Percentiles rank a stretch among this genome's conserved stretches.
Conservation (phyloP, 257 asterid species). For the Hygrophila difformis region DNA sequence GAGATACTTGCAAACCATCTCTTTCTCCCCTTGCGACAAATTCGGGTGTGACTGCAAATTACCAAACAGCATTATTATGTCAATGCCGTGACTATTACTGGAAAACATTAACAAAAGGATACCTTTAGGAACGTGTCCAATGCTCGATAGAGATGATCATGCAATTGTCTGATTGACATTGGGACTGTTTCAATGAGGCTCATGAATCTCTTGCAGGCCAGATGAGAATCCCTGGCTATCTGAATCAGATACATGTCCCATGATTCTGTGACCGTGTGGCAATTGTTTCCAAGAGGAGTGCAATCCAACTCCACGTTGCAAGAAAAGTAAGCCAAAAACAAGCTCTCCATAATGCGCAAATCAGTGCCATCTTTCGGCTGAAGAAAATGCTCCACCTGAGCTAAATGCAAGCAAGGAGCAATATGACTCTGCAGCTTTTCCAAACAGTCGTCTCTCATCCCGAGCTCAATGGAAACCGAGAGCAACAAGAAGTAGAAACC, state of each 20-base stretch:
- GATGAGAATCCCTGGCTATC: conserved; percentile 33
- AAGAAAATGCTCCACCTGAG: conserved; percentile 40
- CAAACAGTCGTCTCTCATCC: conserved; percentile 27
- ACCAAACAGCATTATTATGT: not conserved
- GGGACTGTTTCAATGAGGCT: conserved; percentile 57
- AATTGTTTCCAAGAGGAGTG: conserved; percentile 22
- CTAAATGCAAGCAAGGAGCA: conserved; percentile 39
- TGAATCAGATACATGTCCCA: conserved; percentile 56
- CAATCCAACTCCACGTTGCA: conserved; percentile 19
- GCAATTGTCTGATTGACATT: conserved; percentile 40
- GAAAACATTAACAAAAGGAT: too few relatives aligned
- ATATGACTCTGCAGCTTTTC: conserved; percentile 47
- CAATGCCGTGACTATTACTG: not conserved
- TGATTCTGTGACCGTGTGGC: conserved; percentile 36
- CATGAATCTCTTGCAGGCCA: conserved; percentile 32
- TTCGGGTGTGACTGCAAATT: conserved; percentile 37
- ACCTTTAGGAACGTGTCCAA: conserved; percentile 42
- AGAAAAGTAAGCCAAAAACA: conserved; percentile 38
- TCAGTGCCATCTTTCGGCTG: conserved; percentile 21
- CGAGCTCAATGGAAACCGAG: conserved; percentile 26
- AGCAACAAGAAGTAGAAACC: conserved; percentile 61
- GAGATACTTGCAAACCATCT: conserved; percentile 46
- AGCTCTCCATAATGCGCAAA: conserved; percentile 38
- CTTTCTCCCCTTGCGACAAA: conserved; percentile 57
- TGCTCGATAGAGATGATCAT: conserved; percentile 60